Percentiles rank a stretch among this genome's conserved stretches.
These are phyloP conservation scores for Medicago truncatula DNA, from an alignment of 306 rosid species.

Conservation along the genomic window MtrunA17r5.0-ANR NC_053049.1:46285501-46286000, in stretches of 20 bases:
- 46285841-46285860: constrained; percentile 12
- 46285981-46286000: constrained; percentile 7
- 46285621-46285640: no score
- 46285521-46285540: no score
- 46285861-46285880: constrained; percentile 2
- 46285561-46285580: no score
- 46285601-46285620: no score
- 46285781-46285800: constrained; percentile 26
- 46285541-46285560: no score
- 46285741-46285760: background rate
- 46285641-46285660: constrained; percentile 6
- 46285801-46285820: constrained; percentile 3
- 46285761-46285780: constrained; percentile 2
- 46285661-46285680: constrained; percentile 24
- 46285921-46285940: constrained; percentile 27
- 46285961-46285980: background rate
- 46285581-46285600: no score
- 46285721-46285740: background rate
- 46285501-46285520: no score
- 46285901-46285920: background rate
- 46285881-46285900: constrained; percentile 22
- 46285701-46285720: background rate
- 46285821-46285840: constrained; percentile 31
- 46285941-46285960: background rate
- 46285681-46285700: constrained; percentile 8